These are phyloP conservation scores for Dryadomyces sulphureus DNA, from an alignment of 2,329 filamentous ascomycete genomes.

Conservation along the genomic window DNA sequence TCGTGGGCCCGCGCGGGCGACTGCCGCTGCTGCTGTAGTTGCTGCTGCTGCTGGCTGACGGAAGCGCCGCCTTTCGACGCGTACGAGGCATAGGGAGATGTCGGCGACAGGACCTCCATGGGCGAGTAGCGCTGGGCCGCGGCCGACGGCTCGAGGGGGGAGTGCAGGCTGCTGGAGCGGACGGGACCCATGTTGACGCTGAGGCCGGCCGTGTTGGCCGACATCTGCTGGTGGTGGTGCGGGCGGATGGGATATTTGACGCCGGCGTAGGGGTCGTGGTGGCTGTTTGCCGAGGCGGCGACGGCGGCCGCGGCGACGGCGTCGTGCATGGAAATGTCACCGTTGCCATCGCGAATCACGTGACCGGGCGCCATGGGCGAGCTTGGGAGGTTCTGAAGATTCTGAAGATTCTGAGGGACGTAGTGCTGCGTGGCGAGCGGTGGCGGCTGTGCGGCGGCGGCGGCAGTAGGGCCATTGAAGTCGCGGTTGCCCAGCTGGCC, in stretches of 20 bases:
- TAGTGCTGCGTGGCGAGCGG: conserved; percentile 14
- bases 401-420: conserved; percentile 13
- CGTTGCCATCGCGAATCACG: conserved; percentile 56
- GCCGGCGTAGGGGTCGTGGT: conserved; percentile 63
- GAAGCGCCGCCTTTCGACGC: conserved; percentile 33
- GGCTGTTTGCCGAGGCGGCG: conserved; percentile 1
- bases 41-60: conserved; percentile 15
- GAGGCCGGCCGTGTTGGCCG: conserved; percentile 19
- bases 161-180: conserved; percentile 44
- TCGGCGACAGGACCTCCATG: conserved; percentile 78
- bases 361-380: conserved; percentile 35
- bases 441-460: conserved; percentile 13
- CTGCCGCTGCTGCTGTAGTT: conserved; percentile 37
- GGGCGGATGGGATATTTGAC: conserved; percentile 76
- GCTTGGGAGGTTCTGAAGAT: conserved; percentile 27
- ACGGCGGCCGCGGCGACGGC: conserved; percentile 18
- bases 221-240: conserved; percentile 60
- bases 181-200: not conserved
- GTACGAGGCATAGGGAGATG: conserved; percentile 64
- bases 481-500: conserved; percentile 16
- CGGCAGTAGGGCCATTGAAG: conserved; percentile 9
- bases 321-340: conserved; percentile 79
- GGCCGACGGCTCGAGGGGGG: conserved; percentile 60
- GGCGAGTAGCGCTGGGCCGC: conserved; percentile 89
- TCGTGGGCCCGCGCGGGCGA: conserved; percentile 59